phyloP scores from a whole-genome alignment of 345 rosid species.

The Clausena lansium region DNA sequence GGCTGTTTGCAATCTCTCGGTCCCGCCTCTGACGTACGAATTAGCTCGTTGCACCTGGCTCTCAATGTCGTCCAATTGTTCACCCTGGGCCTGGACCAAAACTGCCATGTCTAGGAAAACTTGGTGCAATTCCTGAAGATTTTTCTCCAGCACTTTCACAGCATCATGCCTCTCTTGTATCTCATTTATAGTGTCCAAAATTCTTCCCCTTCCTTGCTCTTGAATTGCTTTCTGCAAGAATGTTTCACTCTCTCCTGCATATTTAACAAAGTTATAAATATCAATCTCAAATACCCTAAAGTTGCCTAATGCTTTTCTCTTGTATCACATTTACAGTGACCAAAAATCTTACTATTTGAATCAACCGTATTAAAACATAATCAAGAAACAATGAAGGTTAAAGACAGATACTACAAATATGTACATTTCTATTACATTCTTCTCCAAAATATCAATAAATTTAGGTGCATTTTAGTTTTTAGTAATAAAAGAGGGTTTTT shows the following conservation, averaged over 20 bases:
- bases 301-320: background rate
- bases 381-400: background rate
- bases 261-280: background rate
- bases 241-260: slow-evolving; percentile 84
- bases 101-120: slow-evolving; percentile 89
- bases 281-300: background rate
- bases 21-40: slow-evolving; percentile 64
- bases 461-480: too few relatives aligned
- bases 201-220: slow-evolving; percentile 83
- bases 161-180: slow-evolving; percentile 93
- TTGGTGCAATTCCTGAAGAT: slow-evolving; percentile 81
- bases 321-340: background rate
- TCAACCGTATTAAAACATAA: too few relatives aligned
- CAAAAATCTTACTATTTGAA: background rate
- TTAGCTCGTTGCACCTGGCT: slow-evolving; percentile 73
- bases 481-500: too few relatives aligned
- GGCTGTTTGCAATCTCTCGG: slow-evolving; percentile 55
- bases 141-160: slow-evolving; percentile 73
- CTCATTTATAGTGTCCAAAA: slow-evolving; percentile 72
- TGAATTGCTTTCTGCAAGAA: slow-evolving; percentile 88
- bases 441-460: too few relatives aligned
- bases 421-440: too few relatives aligned
- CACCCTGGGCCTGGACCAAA: slow-evolving; percentile 74
- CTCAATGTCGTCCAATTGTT: slow-evolving; percentile 75
- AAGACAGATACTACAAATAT: background rate